These are phyloP conservation scores for Aspergillus sp. DNA, from an alignment of 2,329 filamentous ascomycete species.

Conservation along the genomic window DNA sequence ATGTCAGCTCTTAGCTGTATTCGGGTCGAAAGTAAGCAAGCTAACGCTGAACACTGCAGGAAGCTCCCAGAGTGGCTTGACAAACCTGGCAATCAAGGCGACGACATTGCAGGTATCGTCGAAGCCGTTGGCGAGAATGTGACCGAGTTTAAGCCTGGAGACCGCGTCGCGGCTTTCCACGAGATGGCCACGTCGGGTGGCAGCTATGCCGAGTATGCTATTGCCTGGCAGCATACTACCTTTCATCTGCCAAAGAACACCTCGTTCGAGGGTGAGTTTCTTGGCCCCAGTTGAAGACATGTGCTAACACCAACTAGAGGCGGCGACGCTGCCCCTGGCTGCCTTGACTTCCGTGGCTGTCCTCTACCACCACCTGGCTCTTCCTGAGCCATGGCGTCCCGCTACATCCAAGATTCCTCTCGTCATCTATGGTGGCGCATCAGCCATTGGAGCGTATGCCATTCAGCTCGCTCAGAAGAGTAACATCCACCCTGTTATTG, in stretches of 20 bases:
- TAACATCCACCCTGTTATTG: slow-evolving; percentile 66
- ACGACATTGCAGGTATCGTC: slow-evolving; percentile 57
- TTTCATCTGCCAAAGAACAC: slow-evolving; percentile 57
- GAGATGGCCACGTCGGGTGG: slow-evolving; percentile 57
- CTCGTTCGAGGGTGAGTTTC: slow-evolving; percentile 55
- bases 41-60: slow-evolving; percentile 20
- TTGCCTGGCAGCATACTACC: slow-evolving; percentile 58
- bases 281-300: not conserved
- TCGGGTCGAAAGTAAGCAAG: not conserved
- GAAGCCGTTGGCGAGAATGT: slow-evolving; percentile 56
- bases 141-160: slow-evolving; percentile 59
- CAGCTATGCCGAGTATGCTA: slow-evolving; percentile 61
- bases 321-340: slow-evolving; percentile 61
- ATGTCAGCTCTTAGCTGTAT: not conserved
- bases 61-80: slow-evolving; percentile 20
- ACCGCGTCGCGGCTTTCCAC: slow-evolving; percentile 56
- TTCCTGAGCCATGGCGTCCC: slow-evolving; percentile 57
- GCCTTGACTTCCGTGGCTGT: slow-evolving; percentile 59
- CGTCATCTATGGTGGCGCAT: slow-evolving; percentile 56
- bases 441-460: slow-evolving; percentile 62
- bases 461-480: slow-evolving; percentile 59
- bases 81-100: slow-evolving; percentile 26
- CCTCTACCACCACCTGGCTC: slow-evolving; percentile 52
- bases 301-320: slow-evolving; percentile 43
- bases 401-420: slow-evolving; percentile 42